phyloP scores from a whole-genome alignment of 768 basidiomycete genomes.

The Cystofilobasidium macerans region DNA sequence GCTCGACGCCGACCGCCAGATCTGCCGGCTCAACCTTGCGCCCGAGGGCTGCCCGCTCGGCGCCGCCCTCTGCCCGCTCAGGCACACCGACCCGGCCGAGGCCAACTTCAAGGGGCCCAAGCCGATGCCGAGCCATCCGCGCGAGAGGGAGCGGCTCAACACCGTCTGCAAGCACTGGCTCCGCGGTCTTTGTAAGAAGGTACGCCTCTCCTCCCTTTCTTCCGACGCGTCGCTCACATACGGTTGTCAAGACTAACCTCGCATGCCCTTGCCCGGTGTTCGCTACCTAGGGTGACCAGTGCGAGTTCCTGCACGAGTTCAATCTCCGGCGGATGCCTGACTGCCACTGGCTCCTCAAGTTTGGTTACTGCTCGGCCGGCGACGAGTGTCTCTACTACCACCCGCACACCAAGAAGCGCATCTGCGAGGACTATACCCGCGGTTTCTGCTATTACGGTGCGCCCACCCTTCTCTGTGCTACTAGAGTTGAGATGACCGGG shows the following conservation, averaged over 20 bases:
- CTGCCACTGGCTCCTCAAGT: constrained; percentile 98
- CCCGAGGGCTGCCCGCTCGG: constrained; percentile 80
- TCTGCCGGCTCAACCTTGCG: constrained; percentile 73
- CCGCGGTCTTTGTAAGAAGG: constrained; percentile 89
- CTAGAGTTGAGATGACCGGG: too few species aligned
- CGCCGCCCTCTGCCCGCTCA: constrained; percentile 77
- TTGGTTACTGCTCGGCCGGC: constrained; percentile 86
- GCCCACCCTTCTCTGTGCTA: too few species aligned
- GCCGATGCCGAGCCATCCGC: constrained; percentile 62
- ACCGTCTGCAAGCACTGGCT: constrained; percentile 99
- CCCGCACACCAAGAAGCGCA: constrained; percentile 82
- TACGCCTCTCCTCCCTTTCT: neutral
- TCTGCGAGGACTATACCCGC: constrained; percentile 87
- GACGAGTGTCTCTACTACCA: constrained; percentile 71
- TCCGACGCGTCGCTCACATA: neutral
- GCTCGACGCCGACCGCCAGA: constrained; percentile 64
- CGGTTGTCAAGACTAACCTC: too few species aligned
- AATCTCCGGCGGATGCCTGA: constrained; percentile 96
- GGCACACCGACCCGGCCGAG: constrained; percentile 78
- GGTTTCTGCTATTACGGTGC: constrained; percentile 90
- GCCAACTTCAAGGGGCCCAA: constrained; percentile 84
- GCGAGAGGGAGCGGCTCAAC: constrained; percentile 62
- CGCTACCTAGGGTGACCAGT: constrained; percentile 56
- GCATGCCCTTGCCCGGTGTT: neutral
- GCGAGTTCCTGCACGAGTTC: constrained; percentile 98